A percentile compares a stretch with the other conserved stretches of the same genome.
phyloP scores from a whole-genome alignment of 371 early-diverging fungal species.

The Phascolomyces articulosus region DNA sequence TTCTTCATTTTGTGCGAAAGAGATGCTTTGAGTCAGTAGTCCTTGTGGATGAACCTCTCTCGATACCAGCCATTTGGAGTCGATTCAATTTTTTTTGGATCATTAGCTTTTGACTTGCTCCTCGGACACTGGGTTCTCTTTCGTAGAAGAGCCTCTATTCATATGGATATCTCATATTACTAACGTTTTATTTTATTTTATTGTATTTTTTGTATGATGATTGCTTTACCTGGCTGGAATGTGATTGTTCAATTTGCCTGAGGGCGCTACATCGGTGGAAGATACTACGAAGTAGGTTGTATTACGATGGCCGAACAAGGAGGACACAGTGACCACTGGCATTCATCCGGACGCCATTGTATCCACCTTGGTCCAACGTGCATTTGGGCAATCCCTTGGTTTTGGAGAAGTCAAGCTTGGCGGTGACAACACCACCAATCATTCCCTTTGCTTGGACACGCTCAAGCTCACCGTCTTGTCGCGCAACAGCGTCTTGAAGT shows the following conservation, averaged over 20 bases:
- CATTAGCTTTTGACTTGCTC: slow-evolving; percentile 6
- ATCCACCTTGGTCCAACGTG: slow-evolving; percentile 30
- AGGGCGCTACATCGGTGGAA: slow-evolving; percentile 1
- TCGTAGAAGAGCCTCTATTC: slow-evolving; percentile 6
- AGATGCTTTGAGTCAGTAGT: slow-evolving; percentile 10
- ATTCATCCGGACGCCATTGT: slow-evolving; percentile 30
- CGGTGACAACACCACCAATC: slow-evolving; percentile 27
- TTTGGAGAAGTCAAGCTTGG: slow-evolving; percentile 36
- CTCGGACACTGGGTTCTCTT: slow-evolving; percentile 7
- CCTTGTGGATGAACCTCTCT: slow-evolving; percentile 8
- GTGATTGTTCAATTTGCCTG: slow-evolving; percentile 6
- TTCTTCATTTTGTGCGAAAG: slow-evolving; percentile 4
- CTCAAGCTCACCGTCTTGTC: slow-evolving; percentile 27
- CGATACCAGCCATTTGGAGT: slow-evolving; percentile 8
- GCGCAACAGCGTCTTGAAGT: slow-evolving; percentile 11
- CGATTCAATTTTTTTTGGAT: slow-evolving; percentile 4
- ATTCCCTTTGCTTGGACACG: slow-evolving; percentile 33
- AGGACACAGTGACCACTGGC: slow-evolving; percentile 9
- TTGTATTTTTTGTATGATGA: no score
- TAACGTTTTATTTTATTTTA: slow-evolving; percentile 6
- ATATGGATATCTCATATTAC: slow-evolving; percentile 3
- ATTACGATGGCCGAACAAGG: slow-evolving; percentile 18
- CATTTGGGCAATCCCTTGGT: slow-evolving; percentile 29
- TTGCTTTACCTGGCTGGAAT: slow-evolving; percentile 7
- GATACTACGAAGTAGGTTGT: slow-evolving; percentile 13